Evolutionary conservation across 2,329 filamentous ascomycete genomes (phyloP).

Genomic region (Moelleriella libera): DNA sequence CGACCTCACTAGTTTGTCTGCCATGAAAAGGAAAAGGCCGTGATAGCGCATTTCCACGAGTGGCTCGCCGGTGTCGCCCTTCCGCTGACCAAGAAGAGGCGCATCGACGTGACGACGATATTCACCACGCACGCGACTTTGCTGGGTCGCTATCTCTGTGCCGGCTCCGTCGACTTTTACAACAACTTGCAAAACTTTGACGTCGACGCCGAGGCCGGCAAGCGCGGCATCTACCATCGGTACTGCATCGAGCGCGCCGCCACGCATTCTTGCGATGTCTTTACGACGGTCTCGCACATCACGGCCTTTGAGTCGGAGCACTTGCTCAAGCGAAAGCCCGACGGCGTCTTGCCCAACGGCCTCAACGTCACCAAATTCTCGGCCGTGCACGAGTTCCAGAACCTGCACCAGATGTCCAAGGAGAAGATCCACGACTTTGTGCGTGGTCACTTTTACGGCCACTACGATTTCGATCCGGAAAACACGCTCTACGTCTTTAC

Average conservation of each 20-base stretch:
- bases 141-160: conserved; percentile 88
- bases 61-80: conserved; percentile 93
- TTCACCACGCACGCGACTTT: conserved; percentile 97
- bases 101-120: conserved; percentile 93
- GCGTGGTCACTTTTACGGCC: conserved; percentile 93
- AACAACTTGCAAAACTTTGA: conserved; percentile 97
- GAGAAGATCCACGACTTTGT: conserved; percentile 98
- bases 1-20: conserved; percentile 75
- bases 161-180: conserved; percentile 96
- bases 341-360: conserved; percentile 90
- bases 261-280: conserved; percentile 85
- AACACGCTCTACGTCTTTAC: conserved; percentile 98
- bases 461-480: conserved; percentile 92
- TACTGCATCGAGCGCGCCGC: conserved; percentile 96
- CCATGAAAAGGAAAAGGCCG: conserved; percentile 80
- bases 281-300: conserved; percentile 97
- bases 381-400: conserved; percentile 97
- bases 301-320: conserved; percentile 98
- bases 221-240: conserved; percentile 94
- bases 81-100: conserved; percentile 81
- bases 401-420: conserved; percentile 90
- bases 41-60: conserved; percentile 97
- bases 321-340: conserved; percentile 90
- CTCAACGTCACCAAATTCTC: conserved; percentile 96
- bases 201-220: conserved; percentile 89